These are phyloP conservation scores for Talaromyces sp. DNA, from an alignment of 2,329 filamentous ascomycete species.

Conservation along the genomic window DNA sequence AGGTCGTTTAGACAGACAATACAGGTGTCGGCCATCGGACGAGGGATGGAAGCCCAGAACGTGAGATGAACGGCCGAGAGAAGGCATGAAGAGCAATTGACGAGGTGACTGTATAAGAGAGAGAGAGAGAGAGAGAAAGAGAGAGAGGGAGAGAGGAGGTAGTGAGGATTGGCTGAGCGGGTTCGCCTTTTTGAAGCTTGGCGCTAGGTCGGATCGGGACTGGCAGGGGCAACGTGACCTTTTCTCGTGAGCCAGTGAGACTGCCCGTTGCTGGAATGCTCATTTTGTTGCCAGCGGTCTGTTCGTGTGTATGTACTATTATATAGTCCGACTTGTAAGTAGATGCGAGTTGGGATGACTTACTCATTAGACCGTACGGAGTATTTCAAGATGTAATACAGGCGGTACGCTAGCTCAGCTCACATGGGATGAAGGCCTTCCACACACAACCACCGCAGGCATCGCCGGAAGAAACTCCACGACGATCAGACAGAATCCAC, in stretches of 20 bases:
- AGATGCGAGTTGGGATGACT: background rate
- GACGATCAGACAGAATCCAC: no score
- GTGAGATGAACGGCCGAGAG: slow-evolving; percentile 29
- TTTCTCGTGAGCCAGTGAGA: slow-evolving; percentile 1
- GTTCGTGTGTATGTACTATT: background rate
- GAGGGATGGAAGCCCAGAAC: slow-evolving; percentile 29
- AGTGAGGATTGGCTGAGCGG: slow-evolving; percentile 5
- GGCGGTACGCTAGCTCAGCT: background rate
- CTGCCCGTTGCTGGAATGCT: background rate
- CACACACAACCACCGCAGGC: background rate
- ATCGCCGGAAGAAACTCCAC: background rate
- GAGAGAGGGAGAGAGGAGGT: background rate
- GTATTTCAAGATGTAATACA: background rate
- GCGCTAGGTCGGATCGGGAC: slow-evolving; percentile 11
- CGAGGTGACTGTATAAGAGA: background rate
- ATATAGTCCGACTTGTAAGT: background rate
- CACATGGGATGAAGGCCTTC: background rate
- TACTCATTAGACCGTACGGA: background rate
- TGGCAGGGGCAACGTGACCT: slow-evolving; percentile 16
- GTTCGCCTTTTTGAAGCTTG: slow-evolving; percentile 16
- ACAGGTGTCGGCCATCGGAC: slow-evolving; percentile 63
- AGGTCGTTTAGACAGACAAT: slow-evolving; percentile 71
- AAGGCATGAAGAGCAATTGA: slow-evolving; percentile 40
- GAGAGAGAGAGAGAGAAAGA: background rate
- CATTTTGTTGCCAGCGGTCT: background rate